Base-by-base conservation (phyloP, 495 filamentous ascomycete species). In the Penicillium maclennaniae region DNA sequence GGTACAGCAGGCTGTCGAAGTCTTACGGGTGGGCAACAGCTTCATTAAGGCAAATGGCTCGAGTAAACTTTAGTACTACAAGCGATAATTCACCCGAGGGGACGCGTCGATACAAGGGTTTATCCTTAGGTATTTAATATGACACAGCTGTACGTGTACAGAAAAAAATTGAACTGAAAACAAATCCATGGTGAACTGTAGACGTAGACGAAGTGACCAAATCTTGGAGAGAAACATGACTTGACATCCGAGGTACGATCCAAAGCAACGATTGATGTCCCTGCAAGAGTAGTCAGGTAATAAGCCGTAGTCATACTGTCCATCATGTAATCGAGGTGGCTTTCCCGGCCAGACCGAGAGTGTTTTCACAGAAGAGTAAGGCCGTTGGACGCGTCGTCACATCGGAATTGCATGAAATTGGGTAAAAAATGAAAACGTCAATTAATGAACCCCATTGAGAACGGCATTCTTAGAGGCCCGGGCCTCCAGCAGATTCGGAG, bases 1-100 rank as follows among this genome's bases (percentile, higher is more conserved):
- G 86, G 87, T 95, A n/a, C 65, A 69, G 34, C 85, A 92, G 70
- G 89, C 91, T 3, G 82, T 89, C 17, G 77, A 79, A 8, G 79
- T 87, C 71, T 65, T 96, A 49, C 83, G 73, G 69, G 47, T 53
- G 4, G 68, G 70, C 9, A 56, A 66, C 36, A 61, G 66, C 6
- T 78, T 70, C 59, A 65, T 78, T 16, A 60, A 49, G 27, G 51
- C 43, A 19, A 54, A 45, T 37, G 56, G 60, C 2, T 50, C 59
- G 9, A 74, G 69, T 46, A 76, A 71, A 41, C 61, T 76, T 50
- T 76, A 65, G 65, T n/a, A 51, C 15, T 10, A 26, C 9, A n/a
- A n/a, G n/a, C n/a, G 12, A 21, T 26, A 26, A 15, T 31, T 41
- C 41, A 41, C 37, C 7, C 6, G 41, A 27, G 15, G 14, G 27